Percentiles rank a stretch among this genome's conserved stretches.
Conservation (phyloP, 208 protist species). For the Tritrichomonas foetus region DNA sequence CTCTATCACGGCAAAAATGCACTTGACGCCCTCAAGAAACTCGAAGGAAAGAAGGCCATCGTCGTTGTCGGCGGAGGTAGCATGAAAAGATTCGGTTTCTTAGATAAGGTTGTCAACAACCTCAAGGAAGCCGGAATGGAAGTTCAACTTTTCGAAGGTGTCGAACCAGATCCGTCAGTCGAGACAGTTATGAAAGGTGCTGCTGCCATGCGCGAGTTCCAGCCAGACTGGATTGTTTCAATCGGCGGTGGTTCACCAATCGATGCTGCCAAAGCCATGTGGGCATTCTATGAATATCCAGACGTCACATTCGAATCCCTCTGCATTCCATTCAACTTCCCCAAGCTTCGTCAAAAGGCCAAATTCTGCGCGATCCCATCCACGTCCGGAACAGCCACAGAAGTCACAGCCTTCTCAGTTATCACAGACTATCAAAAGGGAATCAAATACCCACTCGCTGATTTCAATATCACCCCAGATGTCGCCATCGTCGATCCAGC, state of each 20-base stretch:
- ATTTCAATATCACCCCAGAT: conserved; percentile 50
- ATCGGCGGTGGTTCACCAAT: conserved; percentile 59
- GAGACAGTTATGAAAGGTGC: background rate
- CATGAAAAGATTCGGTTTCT: background rate
- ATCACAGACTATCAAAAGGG: conserved; percentile 47
- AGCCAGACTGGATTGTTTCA: conserved; percentile 33
- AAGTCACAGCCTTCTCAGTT: conserved; percentile 55
- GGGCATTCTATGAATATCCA: conserved; percentile 55
- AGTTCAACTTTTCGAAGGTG: background rate
- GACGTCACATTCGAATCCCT: conserved; percentile 49
- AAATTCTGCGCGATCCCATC: conserved; percentile 52
- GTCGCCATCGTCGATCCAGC: conserved; percentile 52
- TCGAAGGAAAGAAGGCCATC: background rate
- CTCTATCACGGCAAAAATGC: background rate
- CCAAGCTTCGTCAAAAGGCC: conserved; percentile 44
- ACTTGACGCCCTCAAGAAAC: background rate
- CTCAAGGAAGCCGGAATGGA: background rate
- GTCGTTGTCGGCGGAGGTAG: background rate
- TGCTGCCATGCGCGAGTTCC: background rate
- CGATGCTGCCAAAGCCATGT: conserved; percentile 56
- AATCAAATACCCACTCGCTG: conserved; percentile 58
- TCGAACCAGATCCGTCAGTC: background rate
- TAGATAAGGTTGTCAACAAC: background rate
- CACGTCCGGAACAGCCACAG: conserved; percentile 57
- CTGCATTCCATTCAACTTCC: conserved; percentile 53